Conservation (phyloP, 805 yeast species). For the Pichia nakasei region DNA sequence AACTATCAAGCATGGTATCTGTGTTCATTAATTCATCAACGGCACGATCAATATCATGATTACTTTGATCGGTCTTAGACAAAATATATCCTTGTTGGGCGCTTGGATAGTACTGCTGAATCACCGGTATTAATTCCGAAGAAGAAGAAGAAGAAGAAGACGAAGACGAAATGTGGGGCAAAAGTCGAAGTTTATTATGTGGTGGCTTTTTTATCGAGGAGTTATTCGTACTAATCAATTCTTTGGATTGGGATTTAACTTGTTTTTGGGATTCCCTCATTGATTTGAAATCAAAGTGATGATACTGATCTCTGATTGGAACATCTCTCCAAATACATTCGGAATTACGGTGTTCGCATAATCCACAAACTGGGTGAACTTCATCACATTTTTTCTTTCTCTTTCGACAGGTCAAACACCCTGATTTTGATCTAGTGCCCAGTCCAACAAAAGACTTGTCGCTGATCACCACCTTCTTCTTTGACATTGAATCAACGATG, state of each 20-base stretch:
- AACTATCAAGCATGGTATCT: background rate
- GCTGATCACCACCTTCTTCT: slow-evolving; percentile 1
- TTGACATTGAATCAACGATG: background rate
- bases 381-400: slow-evolving; percentile 46
- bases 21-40: slow-evolving; percentile 5
- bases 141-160: too few species aligned
- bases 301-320: slow-evolving; percentile 7
- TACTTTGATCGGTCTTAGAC: too few species aligned
- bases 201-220: background rate
- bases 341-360: slow-evolving; percentile 27
- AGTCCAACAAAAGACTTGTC: slow-evolving; percentile 24
- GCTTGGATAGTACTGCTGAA: too few species aligned
- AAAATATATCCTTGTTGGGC: too few species aligned
- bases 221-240: background rate
- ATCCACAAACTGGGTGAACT: slow-evolving; percentile 35
- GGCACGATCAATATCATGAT: slow-evolving; percentile 2
- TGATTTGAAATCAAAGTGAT: slow-evolving; percentile 10
- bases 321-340: slow-evolving; percentile 24
- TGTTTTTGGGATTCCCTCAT: slow-evolving; percentile 14
- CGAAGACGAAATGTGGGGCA: too few species aligned
- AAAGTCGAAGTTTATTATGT: too few species aligned
- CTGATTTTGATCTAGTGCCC: slow-evolving; percentile 28
- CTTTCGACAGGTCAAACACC: slow-evolving; percentile 33
- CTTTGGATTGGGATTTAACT: background rate
- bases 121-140: too few species aligned